Evolutionary conservation across 257 asterid species (phyloP), one percentile per base, ranked within the genome.

Genomic region (Leptodermis oblonga): DNA sequence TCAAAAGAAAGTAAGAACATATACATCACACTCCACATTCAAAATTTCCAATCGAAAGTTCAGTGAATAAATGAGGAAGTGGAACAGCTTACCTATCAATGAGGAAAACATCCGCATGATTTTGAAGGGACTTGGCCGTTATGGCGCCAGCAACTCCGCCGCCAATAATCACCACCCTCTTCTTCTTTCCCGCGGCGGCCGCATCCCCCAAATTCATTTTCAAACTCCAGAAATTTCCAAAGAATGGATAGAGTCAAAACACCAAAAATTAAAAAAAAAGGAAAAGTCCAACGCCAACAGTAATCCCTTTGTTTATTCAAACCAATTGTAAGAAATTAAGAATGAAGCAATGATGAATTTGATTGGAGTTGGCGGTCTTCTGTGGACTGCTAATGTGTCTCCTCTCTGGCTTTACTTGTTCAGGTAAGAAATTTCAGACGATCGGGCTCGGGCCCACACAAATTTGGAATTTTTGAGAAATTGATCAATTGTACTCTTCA

Each of bases 101-200:
- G 55, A 92, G 92, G 71, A 54, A 70, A 75, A 90, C 96, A 72
- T 90, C 84, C 1, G 82, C 82, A 6, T 77, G 73, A 64, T 81
- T 74, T 63, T 88, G 84, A 77, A 92, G 97, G 49, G 68, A 78
- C 68, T 87, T 86, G 31, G 97, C 95, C 68, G 86, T 59, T 30
- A 83, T 49, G 31, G 93, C 79, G 60, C 98, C 98, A 8, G 81
- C 97, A 14, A 77, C 83, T 71, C 98, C 97, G 63, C 98, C 98
- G 53, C 96, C 98, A 64, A 92, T 82, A 37, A 90, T 86, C 73
- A 76, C 97, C 69, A 90, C 96, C 68, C 72, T 77, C 81, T 85
- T 86, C 83, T 74, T 86, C 66, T n/a, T n/a, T n/a, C 9, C 18
- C 58, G 81, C 85, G 49, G 81, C 85, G 49, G 22, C 28, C 48